Evolutionary conservation across 208 protist genomes (phyloP), one percentile per base, ranked within the genome.

Genomic region (Trypanosoma rangeli): DNA sequence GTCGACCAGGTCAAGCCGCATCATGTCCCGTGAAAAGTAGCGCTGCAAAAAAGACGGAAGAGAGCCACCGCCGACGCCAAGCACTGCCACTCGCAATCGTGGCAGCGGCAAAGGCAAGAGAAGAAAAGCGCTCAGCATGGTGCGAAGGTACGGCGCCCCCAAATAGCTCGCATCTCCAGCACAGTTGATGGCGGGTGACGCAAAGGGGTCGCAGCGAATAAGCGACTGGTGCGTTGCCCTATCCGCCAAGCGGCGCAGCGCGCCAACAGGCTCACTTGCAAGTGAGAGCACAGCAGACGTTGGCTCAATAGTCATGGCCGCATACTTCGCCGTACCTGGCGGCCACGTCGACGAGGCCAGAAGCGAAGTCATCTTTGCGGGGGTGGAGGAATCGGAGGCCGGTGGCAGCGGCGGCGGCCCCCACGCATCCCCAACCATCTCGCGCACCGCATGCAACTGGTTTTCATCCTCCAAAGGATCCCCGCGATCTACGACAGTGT

Each of bases 41-140:
- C 72, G 68, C 76, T 90, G 86, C 26, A 94, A 60, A 66, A 96
- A 96, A 46, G 83, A 71, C 0, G 91, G 84, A 24, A 96, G 66
- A 3, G 86, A 83, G 22, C 91, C 91, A 16, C 88, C 91, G 44
- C 85, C 91, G 13, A 94, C 85, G 26, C 91, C 91, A 37, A 96
- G 80, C 54, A 94, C 78, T 0, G 80, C 86, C 10, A 96, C 86
- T 26, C 78, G 78, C 54, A 92, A 67, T 22, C 76, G 71, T 33
- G 84, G 73, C 5, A 76, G 35, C 18, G 75, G 64, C 18, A 31
- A 62, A 1, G 91, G 87, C 59, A 94, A 64, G 53, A 92, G 77
- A 33, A 85, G 62, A 24, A 96, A 83, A 18, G 79, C 86, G 69
- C 76, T 82, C 12, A 93, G 66, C 82, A 96, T 85, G 29, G 90